Conservation (phyloP, 164 flowering plant genomes). For the Nelumbo lutea region DNA sequence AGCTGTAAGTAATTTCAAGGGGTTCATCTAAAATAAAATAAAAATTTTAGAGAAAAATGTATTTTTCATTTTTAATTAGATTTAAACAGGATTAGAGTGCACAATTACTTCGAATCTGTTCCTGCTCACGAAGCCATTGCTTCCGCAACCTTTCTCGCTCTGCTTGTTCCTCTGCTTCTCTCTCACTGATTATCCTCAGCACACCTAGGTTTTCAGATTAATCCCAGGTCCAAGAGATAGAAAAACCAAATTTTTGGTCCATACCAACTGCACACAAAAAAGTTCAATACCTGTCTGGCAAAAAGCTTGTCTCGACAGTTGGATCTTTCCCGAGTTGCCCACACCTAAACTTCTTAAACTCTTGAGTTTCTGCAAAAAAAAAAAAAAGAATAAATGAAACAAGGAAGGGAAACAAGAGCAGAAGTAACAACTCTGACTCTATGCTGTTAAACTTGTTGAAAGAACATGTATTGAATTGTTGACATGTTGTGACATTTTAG, state of each 20-base stretch:
- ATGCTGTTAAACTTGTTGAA: neutral
- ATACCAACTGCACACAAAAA: slow-evolving; percentile 12
- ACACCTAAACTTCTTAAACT: slow-evolving; percentile 28
- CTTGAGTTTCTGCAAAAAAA: slow-evolving; percentile 36
- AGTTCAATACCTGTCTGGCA: slow-evolving; percentile 84
- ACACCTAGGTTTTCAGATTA: slow-evolving; percentile 38
- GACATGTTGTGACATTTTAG: too few relatives aligned
- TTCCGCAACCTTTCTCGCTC: slow-evolving; percentile 83
- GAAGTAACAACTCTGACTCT: neutral
- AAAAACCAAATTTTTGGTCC: neutral
- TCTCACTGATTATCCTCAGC: slow-evolving; percentile 80
- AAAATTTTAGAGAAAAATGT: slow-evolving; percentile 11
- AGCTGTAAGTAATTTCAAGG: slow-evolving; percentile 94
- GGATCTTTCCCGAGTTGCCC: slow-evolving; percentile 93
- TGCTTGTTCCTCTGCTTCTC: slow-evolving; percentile 99
- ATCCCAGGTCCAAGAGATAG: slow-evolving; percentile 16
- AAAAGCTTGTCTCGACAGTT: slow-evolving; percentile 90
- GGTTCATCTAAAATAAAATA: slow-evolving; percentile 66
- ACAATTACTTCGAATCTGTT: slow-evolving; percentile 71
- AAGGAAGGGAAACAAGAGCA: neutral
- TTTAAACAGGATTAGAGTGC: neutral
- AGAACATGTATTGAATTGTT: neutral
- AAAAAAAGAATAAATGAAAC: neutral
- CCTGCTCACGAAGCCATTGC: slow-evolving; percentile 91
- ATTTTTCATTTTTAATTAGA: neutral